Base-by-base conservation (phyloP, 208 protist species). In the Trypanosomatidae sp. region DNA sequence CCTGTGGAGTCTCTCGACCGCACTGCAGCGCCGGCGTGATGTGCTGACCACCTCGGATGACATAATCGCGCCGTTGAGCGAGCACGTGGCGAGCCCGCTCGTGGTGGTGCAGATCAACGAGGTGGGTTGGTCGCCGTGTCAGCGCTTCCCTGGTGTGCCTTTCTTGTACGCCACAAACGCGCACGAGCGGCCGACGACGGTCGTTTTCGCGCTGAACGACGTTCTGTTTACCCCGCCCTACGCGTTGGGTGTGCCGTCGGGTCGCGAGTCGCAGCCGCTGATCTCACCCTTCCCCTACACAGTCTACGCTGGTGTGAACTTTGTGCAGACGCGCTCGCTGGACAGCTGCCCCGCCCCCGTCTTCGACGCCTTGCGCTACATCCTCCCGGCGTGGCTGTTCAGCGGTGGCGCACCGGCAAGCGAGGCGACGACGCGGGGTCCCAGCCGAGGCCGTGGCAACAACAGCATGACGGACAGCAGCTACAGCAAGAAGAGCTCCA, bases 161-260 rank as follows among this genome's bases (percentile, higher is more conserved):
- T 85, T 90, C 69, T 52, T 74, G 10, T n/a, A n/a, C n/a, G n/a
- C n/a, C n/a, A n/a, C n/a, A n/a, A n/a, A n/a, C n/a, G n/a, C n/a
- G n/a, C n/a, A n/a, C n/a, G 85, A 73, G n/a, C 50, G 62, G 28
- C 70, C 76, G 19, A 46, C 46, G 7, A 75, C 76, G 13, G 65
- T 94, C 17, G 89, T 84, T 3, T 92, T 89, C 68, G 83, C 88
- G 0, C 77, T 92, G 15, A 94, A 96, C 76, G 84, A 92, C 67
- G 60, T 96, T 8, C 65, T 74, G 3, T 96, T 96, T 70, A 88
- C 80, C 0, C 77, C 80, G 19, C 70, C 64, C 36, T 94, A 91
- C 70, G 73, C 82, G 25, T 64, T 96, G 22, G 78, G 59, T 13
- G 69, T 87, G n/a, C 87, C 83, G 41, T 22, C 44, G 13, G 66